Evolutionary conservation across 306 rosid species (phyloP), one percentile per base, ranked within the genome.

Genomic region (Cucurbita ficifolia): DNA sequence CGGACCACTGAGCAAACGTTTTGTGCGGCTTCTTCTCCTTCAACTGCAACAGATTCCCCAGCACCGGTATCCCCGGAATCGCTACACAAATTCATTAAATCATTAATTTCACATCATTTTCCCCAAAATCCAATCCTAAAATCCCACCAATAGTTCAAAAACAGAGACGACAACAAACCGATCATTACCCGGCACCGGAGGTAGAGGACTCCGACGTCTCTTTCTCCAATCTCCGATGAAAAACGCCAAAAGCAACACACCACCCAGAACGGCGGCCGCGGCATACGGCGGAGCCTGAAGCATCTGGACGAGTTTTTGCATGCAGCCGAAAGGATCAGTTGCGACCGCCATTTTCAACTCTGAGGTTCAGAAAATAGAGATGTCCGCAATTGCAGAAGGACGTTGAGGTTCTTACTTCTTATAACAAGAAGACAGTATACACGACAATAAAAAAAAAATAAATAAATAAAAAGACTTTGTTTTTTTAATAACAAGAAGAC

Each of bases 11-110:
- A 1, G 84, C 51, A 81, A 91, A 94, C 7, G 99, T 91, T 83
- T 84, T 87, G 84, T 94, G 78, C 13, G 99, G 99, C 69, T 94
- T 94, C 86, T 91, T 91, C 87, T 94, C 99, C 87, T 86, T 94
- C 80, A 94, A 75, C 55, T 94, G 99, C 73, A 94, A 83, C 80
- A 94, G 70, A 83, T 94, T 94, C 70, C 99, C 99, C 2, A 94
- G 29, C 81, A 94, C 50, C 6, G 97, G 97, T 7, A 89, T 10
- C 70, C 98, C 96, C 4, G 92, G 92, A 74, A 94, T 90, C 79
- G 13, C 99, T 94, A 83, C 84, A 78, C 10, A 43, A 65, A 43
- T 40, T 21, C 36, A 42, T 18, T 11, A 40, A 14, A 65, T 10
- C 52, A 42, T 11, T 16, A n/a, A 65, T n/a, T 45, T 12, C 38